Percentiles rank a stretch among this genome's conserved stretches.
Conservation (phyloP, 2,329 filamentous ascomycete species). For the Fusarium odoratissimum region DNA sequence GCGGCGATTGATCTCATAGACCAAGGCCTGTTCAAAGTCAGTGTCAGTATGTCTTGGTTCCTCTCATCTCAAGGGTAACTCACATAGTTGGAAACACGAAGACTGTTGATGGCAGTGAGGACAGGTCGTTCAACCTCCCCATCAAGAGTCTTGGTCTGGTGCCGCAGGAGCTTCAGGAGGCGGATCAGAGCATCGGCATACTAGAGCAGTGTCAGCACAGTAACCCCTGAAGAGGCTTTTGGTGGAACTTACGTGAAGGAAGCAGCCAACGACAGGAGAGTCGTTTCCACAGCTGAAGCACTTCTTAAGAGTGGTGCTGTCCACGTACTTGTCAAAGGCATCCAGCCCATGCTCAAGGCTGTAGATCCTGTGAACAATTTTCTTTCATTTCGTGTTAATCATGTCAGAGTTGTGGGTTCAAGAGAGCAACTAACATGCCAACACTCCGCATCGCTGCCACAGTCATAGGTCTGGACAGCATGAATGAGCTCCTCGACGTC, state of each 20-base stretch:
- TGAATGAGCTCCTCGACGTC: constrained; percentile 40
- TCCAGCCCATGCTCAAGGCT: constrained; percentile 46
- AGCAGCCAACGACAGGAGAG: constrained; percentile 43
- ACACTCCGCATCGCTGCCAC: constrained; percentile 37
- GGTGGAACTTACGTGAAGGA: constrained; percentile 32
- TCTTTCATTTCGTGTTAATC: constrained; percentile 32
- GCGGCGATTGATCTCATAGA: constrained; percentile 46
- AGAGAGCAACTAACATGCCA: constrained; percentile 37
- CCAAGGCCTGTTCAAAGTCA: constrained; percentile 35
- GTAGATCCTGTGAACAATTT: constrained; percentile 40
- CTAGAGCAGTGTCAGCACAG: constrained; percentile 18
- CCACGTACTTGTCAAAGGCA: constrained; percentile 43
- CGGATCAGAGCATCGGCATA: constrained; percentile 47
- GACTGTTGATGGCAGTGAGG: constrained; percentile 46
- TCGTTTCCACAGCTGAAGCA: constrained; percentile 43
- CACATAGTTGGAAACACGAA: constrained; percentile 46
- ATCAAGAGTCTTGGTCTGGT: constrained; percentile 43
- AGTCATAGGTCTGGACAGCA: constrained; percentile 29
- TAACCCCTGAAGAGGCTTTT: background rate
- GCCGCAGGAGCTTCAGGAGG: constrained; percentile 40
- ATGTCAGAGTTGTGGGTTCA: too few relatives aligned
- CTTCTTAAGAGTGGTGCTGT: constrained; percentile 42
- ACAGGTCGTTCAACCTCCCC: constrained; percentile 45
- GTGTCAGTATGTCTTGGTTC: background rate
- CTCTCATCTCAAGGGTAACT: background rate